Evolutionary conservation across 768 basidiomycete species (phyloP), one percentile per base, ranked within the genome.

Genomic region (Podaxis sp.): DNA sequence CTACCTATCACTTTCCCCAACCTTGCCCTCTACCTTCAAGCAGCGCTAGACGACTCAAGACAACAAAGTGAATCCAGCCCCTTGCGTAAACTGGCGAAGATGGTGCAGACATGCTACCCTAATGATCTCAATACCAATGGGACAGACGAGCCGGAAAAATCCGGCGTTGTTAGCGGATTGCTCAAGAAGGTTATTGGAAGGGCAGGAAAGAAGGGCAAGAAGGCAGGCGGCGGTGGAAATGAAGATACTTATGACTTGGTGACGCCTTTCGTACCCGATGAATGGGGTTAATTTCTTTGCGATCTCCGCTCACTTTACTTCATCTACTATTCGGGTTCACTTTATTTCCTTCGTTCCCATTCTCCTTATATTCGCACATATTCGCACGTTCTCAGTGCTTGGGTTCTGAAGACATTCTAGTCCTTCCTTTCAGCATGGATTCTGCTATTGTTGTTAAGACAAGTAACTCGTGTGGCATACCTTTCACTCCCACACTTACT

Each of bases 221-320:
- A 77, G 67, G 78, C 74, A 36, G 77, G 73, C 54, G 71, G 82
- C 4, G 79, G 82, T 53, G 92, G 91, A 68, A 93, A 93, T 69
- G 89, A 90, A 66, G 90, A 93, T 63, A 89, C 86, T 8, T 93
- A 88, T 64, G 89, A 91, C 46, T 80, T 92, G 11, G 90, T 93
- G 59, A 93, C 91, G 15, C 91, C 91, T 1, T 93, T 93, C 73
- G 83, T 91, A 17, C 75, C 88, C 17, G 88, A 91, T 61, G 89
- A 91, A 66, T 90, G 84, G 84, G 87, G 88, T 60, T 87, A 70
- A 73, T 61, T 22, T 61, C 3, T 50, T 55, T 22, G 22, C 52
- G 33, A 29, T 37, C 56, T 41, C 27, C 62, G 47, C 43, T 55
- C 15, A 27, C 37, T 15, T 63, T 50, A 19, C 36, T 41, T 57